Evolutionary conservation across 1,139 yeast species (phyloP).

Genomic region (Eremothecium sinecaudum): DNA sequence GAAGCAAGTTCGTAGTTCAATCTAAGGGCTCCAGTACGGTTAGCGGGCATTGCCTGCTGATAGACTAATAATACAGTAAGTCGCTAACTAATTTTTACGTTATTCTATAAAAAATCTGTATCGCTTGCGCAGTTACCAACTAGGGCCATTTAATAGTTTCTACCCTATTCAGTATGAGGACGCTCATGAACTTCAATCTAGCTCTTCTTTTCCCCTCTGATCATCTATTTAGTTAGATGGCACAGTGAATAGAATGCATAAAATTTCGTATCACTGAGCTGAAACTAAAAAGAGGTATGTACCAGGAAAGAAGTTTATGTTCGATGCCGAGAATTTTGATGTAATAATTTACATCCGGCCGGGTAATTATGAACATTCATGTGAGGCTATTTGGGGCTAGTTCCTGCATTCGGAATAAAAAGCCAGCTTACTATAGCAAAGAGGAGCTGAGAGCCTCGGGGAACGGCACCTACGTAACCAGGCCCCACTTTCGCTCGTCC

Average conservation of each 20-base stretch:
- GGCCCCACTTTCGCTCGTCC: no score
- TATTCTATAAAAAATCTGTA: constrained; percentile 13
- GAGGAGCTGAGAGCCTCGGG: no score
- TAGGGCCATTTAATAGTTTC: constrained; percentile 17
- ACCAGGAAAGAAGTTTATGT: background rate
- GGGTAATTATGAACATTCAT: no score
- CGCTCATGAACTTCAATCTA: constrained; percentile 29
- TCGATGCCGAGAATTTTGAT: no score
- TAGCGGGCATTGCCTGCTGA: background rate
- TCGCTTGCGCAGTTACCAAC: constrained; percentile 32
- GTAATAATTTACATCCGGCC: no score
- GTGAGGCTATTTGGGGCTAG: no score
- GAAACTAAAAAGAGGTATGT: constrained; percentile 3
- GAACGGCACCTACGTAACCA: no score
- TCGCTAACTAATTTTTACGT: background rate
- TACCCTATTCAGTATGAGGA: constrained; percentile 31
- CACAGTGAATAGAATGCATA: constrained; percentile 32
- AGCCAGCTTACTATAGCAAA: no score
- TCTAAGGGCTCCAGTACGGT: background rate
- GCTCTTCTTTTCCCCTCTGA: constrained; percentile 33
- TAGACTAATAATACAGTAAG: no score
- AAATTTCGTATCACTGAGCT: constrained; percentile 26
- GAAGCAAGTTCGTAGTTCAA: background rate
- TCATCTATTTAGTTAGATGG: constrained; percentile 30
- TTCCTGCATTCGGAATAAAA: no score